Base-by-base conservation (phyloP, 1,284 basidiomycete species). In the Sporisorium graminicola region DNA sequence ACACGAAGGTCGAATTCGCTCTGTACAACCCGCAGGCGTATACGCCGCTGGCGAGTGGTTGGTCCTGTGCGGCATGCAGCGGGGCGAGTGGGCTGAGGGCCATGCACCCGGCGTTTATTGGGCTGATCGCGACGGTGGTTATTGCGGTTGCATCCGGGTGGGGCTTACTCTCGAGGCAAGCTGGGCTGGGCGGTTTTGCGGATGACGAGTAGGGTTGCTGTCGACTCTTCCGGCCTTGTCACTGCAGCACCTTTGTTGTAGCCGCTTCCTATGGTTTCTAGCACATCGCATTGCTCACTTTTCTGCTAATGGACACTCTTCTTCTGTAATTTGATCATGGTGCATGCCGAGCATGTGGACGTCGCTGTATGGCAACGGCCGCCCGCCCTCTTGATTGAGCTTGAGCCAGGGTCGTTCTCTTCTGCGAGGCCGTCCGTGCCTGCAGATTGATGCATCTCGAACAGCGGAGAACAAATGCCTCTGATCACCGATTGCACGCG, bases 21-120 rank as follows among this genome's bases (percentile, higher is more conserved):
- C 68, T 85, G 43, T 85, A 85, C 65, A 82, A 80, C 31, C 84
- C 84, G n/a, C 66, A 82, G 51, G 64, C 74, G 8, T 85, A 85
- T 62, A 85, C 84, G 42, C 79, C 82, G 20, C 55, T 85, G 20
- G 68, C 81, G 12, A 70, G 78, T 74, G 78, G 78, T 10, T 80
- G 78, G 78, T 62, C 74, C 54, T 80, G 78, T 49, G 73, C 72
- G 2, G 73, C 76, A 18, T 80, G 78, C 65, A 80, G 55, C 44
- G 77, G 70, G 13, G 78, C 73, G 16, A 59, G 46, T 3, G 67
- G 74, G 16, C 35, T 80, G 22, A 70, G 65, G 51, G 57, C 71
- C 18, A 65, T 77, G 54, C 68, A 74, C 26, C 78, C 78, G 2
- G 70, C 67, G 3, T 59, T 78, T 52, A 20, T 78, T 8, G 70